Evolutionary conservation across 768 basidiomycete genomes (phyloP), one percentile per base, ranked within the genome.

Genomic region (Termitomyces sp.): DNA sequence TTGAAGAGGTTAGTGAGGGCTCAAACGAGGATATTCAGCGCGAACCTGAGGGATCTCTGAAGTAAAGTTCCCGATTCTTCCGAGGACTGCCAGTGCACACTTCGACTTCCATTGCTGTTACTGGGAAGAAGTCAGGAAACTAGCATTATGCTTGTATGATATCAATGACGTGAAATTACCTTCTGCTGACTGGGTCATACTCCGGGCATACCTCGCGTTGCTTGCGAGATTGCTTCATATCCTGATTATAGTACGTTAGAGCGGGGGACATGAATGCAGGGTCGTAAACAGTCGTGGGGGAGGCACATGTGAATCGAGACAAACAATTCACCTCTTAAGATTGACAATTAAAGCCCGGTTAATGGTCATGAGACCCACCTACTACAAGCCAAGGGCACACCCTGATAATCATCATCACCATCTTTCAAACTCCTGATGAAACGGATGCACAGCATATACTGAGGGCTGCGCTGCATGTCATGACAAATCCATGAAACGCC

Each of bases 131-230:
- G 39, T 51, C 47, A 56, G 37, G 6, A 41, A 18, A 42, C 32
- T 9, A 18, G 10, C 16, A 5, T 7, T 18, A 37, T 4, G 37
- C 13, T 27, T 42, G 46, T 46, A 59, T 46, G 46, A 42, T 36
- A 44, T 42, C n/a, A n/a, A 46, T 43, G 44, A 57, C 69, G n/a
- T 41, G 16, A 18, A 42, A 42, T 57, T 60, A 76, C 78, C 75
- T 75, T 64, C 73, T 71, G 63, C 67, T 71, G 39, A 76, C 70
- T 16, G 71, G 71, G 34, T 76, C 70, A 54, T 79, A 79, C 51
- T 74, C 71, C 1, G 77, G 77, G 60, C 75, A 77, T 46, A 72
- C 71, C 27, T 76, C 76, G 32, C 65, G 64, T 6, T 53, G 57
- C 27, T 20, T 46, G 34, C 34, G 54, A 26, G 41, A 27, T 39